These are phyloP conservation scores for Clitoria ternatea DNA, from an alignment of 306 rosid species.

Conservation along the genomic window DNA sequence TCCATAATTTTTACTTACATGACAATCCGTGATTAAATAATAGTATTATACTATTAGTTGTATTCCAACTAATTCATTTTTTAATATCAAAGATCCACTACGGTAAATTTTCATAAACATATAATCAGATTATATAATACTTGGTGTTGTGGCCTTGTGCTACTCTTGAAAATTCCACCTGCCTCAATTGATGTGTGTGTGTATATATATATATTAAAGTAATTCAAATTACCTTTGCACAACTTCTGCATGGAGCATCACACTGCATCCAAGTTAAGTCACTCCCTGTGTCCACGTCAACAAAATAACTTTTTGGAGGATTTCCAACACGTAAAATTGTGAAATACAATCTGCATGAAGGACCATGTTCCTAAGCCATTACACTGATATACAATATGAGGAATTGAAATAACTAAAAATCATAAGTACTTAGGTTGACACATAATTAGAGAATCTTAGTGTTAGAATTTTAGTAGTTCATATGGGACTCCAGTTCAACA, in stretches of 20 bases:
- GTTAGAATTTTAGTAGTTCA: neutral
- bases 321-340: slow-evolving; percentile 57
- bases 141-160: neutral
- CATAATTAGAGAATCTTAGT: neutral
- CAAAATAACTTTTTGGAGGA: slow-evolving; percentile 71
- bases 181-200: neutral
- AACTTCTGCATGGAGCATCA: slow-evolving; percentile 82
- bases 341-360: slow-evolving; percentile 56
- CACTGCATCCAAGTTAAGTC: slow-evolving; percentile 88
- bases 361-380: slow-evolving; percentile 18
- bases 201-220: neutral
- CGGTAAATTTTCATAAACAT: slow-evolving; percentile 7
- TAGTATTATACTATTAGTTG: too few relatives aligned
- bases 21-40: too few relatives aligned
- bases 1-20: too few relatives aligned
- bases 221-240: slow-evolving; percentile 59
- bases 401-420: slow-evolving; percentile 3
- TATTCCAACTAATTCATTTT: too few relatives aligned
- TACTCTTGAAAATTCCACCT: neutral
- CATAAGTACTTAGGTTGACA: slow-evolving; percentile 13
- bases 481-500: slow-evolving; percentile 1
- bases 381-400: neutral
- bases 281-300: slow-evolving; percentile 85
- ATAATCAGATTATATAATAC: neutral
- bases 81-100: slow-evolving; percentile 2